Base-by-base conservation (phyloP, 257 asterid species). In the Misopates orontium region DNA sequence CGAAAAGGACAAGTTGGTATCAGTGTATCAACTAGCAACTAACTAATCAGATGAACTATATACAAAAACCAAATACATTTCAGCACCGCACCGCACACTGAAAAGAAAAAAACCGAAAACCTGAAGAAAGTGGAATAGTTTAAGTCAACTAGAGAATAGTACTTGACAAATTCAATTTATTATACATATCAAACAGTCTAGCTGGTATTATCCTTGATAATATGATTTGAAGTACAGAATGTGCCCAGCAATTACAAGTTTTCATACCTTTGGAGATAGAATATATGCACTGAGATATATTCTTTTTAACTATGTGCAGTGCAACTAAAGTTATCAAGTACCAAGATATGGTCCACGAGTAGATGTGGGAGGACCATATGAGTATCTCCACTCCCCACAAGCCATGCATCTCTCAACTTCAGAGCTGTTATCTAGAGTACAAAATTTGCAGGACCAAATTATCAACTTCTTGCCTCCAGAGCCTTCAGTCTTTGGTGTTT, bases 341-440 rank as follows among this genome's bases (percentile, higher is more conserved):
- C 89, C 89, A 23, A 40, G 42, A 63, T 75, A 76, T 28, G 88
- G 84, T 66, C 82, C 82, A 1, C 16, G 60, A 15, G 77, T 57
- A 17, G 86, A 71, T 1, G 70, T 56, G 44, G 95, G 95, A 31
- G 97, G 87, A 42, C 95, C 97, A 15, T 87, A 87, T 0, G 97
- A 85, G 79, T 88, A 90, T 83, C 95, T 77, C 95, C 96, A 87
- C 75, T 85, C 93, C 50, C 88, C 96, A 74, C 97, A 90, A 66
- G 89, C 95, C 71, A 55, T 70, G 83, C 96, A 86, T 73, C 86
- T 75, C 59, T 88, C 87, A 0, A 75, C 69, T 60, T 69, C 84
- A 17, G 51, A 61, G 69, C 70, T 65, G 77, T 87, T 90, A n/a
- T 85, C 77, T 19, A 90, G 75, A n/a, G 91, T 85, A 78, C 97